Evolutionary conservation across 257 asterid species (phyloP), one percentile per base, ranked within the genome.

Genomic region (Salvia rosmarinus): DNA sequence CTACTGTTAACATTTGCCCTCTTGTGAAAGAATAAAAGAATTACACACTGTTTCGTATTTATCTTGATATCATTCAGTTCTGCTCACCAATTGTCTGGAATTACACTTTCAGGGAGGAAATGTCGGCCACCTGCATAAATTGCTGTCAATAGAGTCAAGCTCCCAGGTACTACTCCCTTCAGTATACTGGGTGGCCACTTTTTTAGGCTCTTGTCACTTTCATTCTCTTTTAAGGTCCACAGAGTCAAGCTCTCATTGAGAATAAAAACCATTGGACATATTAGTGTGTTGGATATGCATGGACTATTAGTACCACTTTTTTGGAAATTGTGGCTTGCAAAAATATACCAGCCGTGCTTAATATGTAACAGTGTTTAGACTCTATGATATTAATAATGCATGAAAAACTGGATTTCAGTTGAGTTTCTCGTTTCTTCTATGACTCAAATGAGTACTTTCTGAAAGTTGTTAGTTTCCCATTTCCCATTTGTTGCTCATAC

Each of bases 91-190:
- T 13, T 54, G 32, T 72, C 68, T 82, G 62, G 64, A 64, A 17
- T 50, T 75, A 55, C 72, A 66, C 78, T 81, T 67, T 82, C 87
- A 95, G 99, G 99, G 99, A 60, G 99, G 99, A 66, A 91, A 88
- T 81, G 99, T 95, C 44, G 94, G 98, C 56, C 99, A 95, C 81
- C 87, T 91, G 82, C 99, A 95, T 77, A 89, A 85, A 76, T 74
- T 91, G 65, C 86, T 95, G 52, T 83, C 91, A 35, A 85, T 91
- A 60, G 98, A 83, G 80, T 89, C 99, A 14, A 95, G 99, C 88
- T 95, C 99, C 67, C 98, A 95, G 99, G 99, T 95, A 79, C n/a
- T n/a, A n/a, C 23, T 66, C 68, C 59, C 64, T 64, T 58, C 39
- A 68, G 76, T 50, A 43, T 39, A n/a, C n/a, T n/a, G 49, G 7